Conservation (phyloP, 306 rosid species). For the Canavalia ensiformis region DNA sequence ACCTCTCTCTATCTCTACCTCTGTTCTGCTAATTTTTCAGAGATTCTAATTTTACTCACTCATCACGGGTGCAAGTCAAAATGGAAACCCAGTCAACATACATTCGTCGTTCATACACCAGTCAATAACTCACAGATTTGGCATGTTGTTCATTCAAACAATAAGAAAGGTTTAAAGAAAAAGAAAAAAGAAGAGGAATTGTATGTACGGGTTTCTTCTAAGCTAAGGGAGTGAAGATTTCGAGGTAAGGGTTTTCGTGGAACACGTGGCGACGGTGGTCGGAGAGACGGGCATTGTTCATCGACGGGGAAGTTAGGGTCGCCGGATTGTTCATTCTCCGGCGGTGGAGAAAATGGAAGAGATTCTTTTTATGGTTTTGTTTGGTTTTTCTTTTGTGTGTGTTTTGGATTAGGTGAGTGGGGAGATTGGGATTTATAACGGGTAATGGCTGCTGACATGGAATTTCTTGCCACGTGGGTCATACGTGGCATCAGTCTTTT, state of each 20-base stretch:
- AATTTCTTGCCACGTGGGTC: constrained; percentile 45
- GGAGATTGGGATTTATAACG: constrained; percentile 56
- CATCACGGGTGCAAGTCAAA: constrained; percentile 29
- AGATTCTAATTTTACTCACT: constrained; percentile 22
- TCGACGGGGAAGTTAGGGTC: constrained; percentile 17
- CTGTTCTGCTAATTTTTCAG: constrained; percentile 40
- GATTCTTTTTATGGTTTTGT: background rate
- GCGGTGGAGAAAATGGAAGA: constrained; percentile 28
- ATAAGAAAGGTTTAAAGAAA: background rate
- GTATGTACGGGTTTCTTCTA: constrained; percentile 38
- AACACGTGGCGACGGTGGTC: constrained; percentile 87
- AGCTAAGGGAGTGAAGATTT: constrained; percentile 47
- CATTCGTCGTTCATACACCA: constrained; percentile 39
- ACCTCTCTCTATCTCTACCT: background rate
- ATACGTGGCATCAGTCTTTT: constrained; percentile 49
- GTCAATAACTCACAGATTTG: constrained; percentile 45
- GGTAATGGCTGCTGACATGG: constrained; percentile 59
- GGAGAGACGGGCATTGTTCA: constrained; percentile 65
- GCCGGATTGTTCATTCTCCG: constrained; percentile 84
- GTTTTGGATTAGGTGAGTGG: constrained; percentile 46
- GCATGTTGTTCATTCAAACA: constrained; percentile 25
- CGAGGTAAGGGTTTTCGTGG: constrained; percentile 61
- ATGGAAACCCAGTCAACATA: constrained; percentile 32
- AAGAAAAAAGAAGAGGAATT: background rate
- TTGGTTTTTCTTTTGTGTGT: constrained; percentile 6